A percentile compares a stretch with the other conserved stretches of the same genome.
Evolutionary conservation across 495 filamentous ascomycete genomes (phyloP).

Genomic region (Letharia lupina): DNA sequence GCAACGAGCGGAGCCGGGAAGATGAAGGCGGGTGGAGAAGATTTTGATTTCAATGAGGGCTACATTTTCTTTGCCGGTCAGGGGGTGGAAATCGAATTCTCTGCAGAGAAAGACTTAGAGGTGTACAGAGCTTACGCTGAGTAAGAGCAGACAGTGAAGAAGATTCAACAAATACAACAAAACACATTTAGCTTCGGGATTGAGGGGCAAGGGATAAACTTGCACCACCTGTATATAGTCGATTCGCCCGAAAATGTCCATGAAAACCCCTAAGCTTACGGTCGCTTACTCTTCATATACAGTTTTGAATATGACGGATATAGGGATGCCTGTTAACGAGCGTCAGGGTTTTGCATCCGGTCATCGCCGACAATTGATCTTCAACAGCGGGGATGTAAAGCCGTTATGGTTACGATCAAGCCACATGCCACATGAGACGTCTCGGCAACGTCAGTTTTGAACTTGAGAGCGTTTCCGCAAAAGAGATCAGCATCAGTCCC

Average conservation of each 20-base stretch:
- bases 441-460: background rate
- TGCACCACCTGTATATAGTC: background rate
- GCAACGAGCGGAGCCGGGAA: conserved; percentile 53
- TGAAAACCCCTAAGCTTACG: background rate
- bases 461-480: background rate
- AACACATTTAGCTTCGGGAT: background rate
- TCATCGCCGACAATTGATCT: background rate
- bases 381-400: background rate
- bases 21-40: conserved; percentile 48
- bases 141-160: conserved; percentile 21
- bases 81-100: conserved; percentile 44
- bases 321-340: background rate
- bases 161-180: background rate
- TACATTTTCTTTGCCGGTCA: conserved; percentile 62
- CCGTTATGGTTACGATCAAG: background rate
- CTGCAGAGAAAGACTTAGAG: conserved; percentile 42
- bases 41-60: conserved; percentile 49
- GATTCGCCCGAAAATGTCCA: background rate
- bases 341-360: background rate
- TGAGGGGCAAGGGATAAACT: background rate
- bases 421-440: background rate
- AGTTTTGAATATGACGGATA: background rate
- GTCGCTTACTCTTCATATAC: background rate
- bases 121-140: conserved; percentile 50
- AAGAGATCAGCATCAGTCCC: background rate